Conservation (phyloP, 2,329 filamentous ascomycete genomes). For the Sporothrix schenckii region DNA sequence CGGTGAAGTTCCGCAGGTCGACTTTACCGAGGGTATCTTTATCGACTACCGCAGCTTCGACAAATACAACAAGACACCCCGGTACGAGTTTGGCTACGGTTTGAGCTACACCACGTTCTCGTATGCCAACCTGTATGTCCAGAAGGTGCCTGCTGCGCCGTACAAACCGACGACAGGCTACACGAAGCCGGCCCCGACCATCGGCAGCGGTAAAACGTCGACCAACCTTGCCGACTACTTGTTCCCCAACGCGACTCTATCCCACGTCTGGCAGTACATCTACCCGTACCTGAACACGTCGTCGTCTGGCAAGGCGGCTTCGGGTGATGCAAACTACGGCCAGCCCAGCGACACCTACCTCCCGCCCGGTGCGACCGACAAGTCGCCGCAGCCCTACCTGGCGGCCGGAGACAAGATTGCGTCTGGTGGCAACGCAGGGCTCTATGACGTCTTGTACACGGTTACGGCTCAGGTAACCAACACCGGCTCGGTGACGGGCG, state of each 20-base stretch:
- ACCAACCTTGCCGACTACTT: conserved; percentile 66
- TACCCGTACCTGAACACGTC: conserved; percentile 73
- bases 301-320: conserved; percentile 57
- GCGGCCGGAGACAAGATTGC: conserved; percentile 51
- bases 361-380: conserved; percentile 61
- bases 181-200: conserved; percentile 63
- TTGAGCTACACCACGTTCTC: conserved; percentile 79
- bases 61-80: conserved; percentile 63
- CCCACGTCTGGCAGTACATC: conserved; percentile 59
- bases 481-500: conserved; percentile 65
- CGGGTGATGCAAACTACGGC: conserved; percentile 63
- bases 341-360: conserved; percentile 60
- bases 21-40: conserved; percentile 77
- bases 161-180: conserved; percentile 64
- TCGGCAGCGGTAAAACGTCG: conserved; percentile 65
- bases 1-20: conserved; percentile 65
- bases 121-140: conserved; percentile 68
- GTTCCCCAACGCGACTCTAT: conserved; percentile 63
- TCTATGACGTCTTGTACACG: conserved; percentile 71
- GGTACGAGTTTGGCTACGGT: conserved; percentile 81
- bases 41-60: conserved; percentile 83
- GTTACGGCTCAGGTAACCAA: conserved; percentile 72
- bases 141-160: conserved; percentile 51
- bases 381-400: conserved; percentile 58
- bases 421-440: conserved; percentile 64